Conservation (phyloP, 208 protist genomes). For the Crithidia sp. region DNA sequence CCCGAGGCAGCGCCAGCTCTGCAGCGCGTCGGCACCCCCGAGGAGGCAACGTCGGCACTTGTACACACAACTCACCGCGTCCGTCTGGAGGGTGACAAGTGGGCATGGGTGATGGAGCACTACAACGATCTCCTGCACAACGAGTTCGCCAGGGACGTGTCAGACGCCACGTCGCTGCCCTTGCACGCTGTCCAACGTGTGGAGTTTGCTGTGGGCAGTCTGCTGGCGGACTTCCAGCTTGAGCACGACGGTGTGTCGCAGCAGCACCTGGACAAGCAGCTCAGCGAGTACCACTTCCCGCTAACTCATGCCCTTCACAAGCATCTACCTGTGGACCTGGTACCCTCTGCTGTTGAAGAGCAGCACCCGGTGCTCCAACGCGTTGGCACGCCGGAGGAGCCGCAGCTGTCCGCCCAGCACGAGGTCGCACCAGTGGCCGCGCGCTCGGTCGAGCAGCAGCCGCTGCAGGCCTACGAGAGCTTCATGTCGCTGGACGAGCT, state of each 20-base stretch:
- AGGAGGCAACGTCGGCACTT: background rate
- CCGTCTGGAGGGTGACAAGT: slow-evolving; percentile 49
- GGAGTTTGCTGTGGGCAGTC: slow-evolving; percentile 27
- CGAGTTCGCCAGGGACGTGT: slow-evolving; percentile 50
- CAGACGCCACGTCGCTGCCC: slow-evolving; percentile 26
- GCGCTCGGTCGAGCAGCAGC: background rate
- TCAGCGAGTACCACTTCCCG: slow-evolving; percentile 14
- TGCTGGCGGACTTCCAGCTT: slow-evolving; percentile 34
- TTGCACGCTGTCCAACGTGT: slow-evolving; percentile 10
- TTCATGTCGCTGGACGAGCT: slow-evolving; percentile 17
- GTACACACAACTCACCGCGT: slow-evolving; percentile 43
- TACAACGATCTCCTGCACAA: slow-evolving; percentile 32
- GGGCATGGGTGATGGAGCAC: slow-evolving; percentile 35
- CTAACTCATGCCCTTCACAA: slow-evolving; percentile 29
- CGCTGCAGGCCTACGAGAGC: slow-evolving; percentile 22
- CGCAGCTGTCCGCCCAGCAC: background rate
- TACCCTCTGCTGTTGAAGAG: background rate
- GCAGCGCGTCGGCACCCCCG: slow-evolving; percentile 2
- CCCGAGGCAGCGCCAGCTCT: no score
- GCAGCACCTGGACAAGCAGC: slow-evolving; percentile 26
- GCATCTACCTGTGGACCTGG: background rate
- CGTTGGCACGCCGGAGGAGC: background rate
- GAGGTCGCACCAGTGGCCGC: background rate
- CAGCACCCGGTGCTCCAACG: no score
- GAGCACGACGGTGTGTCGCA: slow-evolving; percentile 22